Evolutionary conservation across 2,329 filamentous ascomycete genomes (phyloP), one percentile per base, ranked within the genome.

Genomic region (Chaetoscypha palmicola): DNA sequence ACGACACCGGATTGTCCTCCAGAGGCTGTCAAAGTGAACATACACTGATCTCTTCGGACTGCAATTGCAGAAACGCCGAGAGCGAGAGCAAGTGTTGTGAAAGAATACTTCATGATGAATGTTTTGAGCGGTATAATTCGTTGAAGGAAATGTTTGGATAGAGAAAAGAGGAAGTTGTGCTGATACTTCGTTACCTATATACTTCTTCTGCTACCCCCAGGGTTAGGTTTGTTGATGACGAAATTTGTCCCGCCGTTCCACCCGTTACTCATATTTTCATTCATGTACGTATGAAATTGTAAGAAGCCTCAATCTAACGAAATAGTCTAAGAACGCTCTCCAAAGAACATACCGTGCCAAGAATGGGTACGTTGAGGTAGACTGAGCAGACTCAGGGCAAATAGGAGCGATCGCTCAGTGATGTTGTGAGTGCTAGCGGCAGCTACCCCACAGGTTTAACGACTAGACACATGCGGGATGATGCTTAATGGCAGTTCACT

Each of bases 21-120:
- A 36, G 64, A 64, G 12, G 72, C 70, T 5, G 64, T 67, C 21
- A 80, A 55, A 46, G 69, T 64, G 62, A 81, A 78, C 53, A 68
- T 70, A 55, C 75, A 51, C 7, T 34, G 20, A n/a, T 39, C 45
- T 36, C 37, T 32, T 61, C 22, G 67, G 59, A 41, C 66, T 67
- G 50, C 68, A 65, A 44, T 64, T 61, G 37, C 66, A 61, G 46
- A 45, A 32, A 60, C 60, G 49, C 64, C 58, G 21, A 70, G 62
- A 39, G 64, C 43, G 28, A 51, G 39, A 36, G 65, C 47, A 7
- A 41, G 19, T 31, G 62, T 56, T 45, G 61, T 51, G 47, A 68
- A 53, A 3, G 22, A 17, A 38, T 57, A 61, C 54, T 63, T 69
- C 66, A 71, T 71, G 38, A 51, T 64, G 49, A 35, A 32, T 21